These are phyloP conservation scores for Artemisia annua DNA, from an alignment of 129 eudicot species.

Conservation along the genomic window DNA sequence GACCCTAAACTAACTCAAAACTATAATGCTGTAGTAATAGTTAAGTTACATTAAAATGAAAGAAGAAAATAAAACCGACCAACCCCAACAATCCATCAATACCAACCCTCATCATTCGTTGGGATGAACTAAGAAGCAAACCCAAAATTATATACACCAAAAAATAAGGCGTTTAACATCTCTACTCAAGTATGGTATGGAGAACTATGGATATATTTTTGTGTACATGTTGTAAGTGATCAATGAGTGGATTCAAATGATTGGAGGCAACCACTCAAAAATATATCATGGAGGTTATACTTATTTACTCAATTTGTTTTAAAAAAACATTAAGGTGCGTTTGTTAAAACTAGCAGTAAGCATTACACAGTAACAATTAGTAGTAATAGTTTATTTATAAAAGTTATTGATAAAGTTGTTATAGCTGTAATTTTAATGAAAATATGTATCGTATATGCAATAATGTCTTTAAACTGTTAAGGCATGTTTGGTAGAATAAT, in stretches of 20 bases:
- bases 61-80: slow-evolving; percentile 10
- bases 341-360: neutral
- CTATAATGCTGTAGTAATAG: too few species aligned
- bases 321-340: neutral
- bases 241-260: slow-evolving; percentile 16
- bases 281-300: neutral
- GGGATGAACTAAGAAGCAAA: slow-evolving; percentile 1
- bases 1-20: too few species aligned
- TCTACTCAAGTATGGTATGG: slow-evolving; percentile 25
- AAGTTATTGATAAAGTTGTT: too few species aligned
- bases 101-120: slow-evolving; percentile 15
- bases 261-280: slow-evolving; percentile 13
- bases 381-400: too few species aligned
- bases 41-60: neutral
- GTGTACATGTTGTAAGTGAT: neutral
- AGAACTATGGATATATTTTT: neutral
- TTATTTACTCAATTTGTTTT: neutral
- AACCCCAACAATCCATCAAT: slow-evolving; percentile 19
- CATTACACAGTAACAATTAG: too few species aligned
- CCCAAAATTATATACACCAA: slow-evolving; percentile 5
- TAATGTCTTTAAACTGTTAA: too few species aligned
- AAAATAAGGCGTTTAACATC: slow-evolving; percentile 1
- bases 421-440: too few species aligned
- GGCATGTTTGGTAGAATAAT: too few species aligned
- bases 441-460: too few species aligned